phyloP scores from a whole-genome alignment of 148 eudicot genomes.

The Spergularia marina region DNA sequence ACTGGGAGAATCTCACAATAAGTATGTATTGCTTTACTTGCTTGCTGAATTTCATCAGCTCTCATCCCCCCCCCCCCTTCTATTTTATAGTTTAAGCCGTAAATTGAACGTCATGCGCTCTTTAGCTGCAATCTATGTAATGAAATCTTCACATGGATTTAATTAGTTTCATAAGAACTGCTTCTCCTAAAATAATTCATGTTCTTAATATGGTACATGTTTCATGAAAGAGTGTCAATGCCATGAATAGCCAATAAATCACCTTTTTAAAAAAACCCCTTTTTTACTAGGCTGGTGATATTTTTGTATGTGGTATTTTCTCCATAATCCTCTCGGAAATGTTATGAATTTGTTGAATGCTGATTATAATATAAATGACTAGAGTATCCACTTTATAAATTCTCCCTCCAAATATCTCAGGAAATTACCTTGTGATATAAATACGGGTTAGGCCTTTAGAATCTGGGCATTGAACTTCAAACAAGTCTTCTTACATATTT shows the following conservation, averaged over 20 bases:
- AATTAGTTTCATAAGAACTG: not conserved
- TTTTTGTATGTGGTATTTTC: too few species aligned
- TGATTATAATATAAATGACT: not conserved
- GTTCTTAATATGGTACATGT: not conserved
- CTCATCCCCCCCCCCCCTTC: not conserved
- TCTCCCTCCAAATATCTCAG: not conserved
- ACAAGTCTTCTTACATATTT: too few species aligned
- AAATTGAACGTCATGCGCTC: not conserved
- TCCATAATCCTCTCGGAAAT: not conserved
- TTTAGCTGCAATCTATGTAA: not conserved
- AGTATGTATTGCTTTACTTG: constrained; percentile 46
- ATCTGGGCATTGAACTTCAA: not conserved
- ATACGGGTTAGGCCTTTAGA: not conserved
- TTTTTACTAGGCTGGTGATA: too few species aligned
- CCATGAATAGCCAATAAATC: not conserved
- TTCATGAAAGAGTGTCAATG: too few species aligned
- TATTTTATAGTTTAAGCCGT: not conserved
- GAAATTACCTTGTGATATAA: not conserved
- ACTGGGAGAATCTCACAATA: constrained; percentile 68
- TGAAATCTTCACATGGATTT: not conserved
- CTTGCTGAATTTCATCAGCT: constrained; percentile 7
- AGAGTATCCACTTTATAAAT: not conserved
- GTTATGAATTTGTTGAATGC: too few species aligned
- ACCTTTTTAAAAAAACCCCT: too few species aligned
- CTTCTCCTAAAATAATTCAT: not conserved